Evolutionary conservation across 169 alveolate genomes (phyloP).

Genomic region (Cyclospora cayetanensis): DNA sequence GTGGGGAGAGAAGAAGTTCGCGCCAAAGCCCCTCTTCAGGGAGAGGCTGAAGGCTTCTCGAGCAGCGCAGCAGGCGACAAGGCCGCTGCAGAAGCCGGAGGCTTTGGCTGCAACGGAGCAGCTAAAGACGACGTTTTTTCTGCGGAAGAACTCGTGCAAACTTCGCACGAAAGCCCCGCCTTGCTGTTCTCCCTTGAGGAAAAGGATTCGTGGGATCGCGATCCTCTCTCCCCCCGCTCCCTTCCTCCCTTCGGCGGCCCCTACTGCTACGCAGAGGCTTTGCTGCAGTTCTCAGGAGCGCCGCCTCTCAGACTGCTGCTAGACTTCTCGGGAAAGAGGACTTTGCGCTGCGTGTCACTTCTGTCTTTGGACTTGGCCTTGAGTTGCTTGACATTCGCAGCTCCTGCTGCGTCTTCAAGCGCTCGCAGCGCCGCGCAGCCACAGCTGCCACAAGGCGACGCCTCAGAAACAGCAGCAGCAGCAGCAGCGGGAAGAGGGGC

Average conservation of each 20-base stretch:
- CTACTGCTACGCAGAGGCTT: background rate
- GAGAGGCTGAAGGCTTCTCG: too few relatives aligned
- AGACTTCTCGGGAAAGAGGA: background rate
- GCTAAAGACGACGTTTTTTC: too few relatives aligned
- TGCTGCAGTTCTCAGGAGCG: background rate
- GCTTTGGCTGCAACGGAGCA: too few relatives aligned
- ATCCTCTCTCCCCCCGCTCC: background rate
- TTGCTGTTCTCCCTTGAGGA: background rate
- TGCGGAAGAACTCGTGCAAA: background rate
- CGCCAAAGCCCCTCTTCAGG: too few relatives aligned
- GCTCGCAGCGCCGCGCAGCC: too few relatives aligned
- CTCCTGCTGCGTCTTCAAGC: too few relatives aligned
- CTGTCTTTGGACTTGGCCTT: background rate
- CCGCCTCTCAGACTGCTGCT: slow-evolving; percentile 13
- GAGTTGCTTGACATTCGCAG: background rate
- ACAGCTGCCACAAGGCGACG: slow-evolving; percentile 38
- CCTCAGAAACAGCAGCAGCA: slow-evolving; percentile 15
- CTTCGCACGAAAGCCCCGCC: background rate
- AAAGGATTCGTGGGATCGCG: background rate
- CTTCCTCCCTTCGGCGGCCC: background rate
- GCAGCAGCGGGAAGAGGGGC: background rate
- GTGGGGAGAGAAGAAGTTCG: too few relatives aligned
- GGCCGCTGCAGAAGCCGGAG: slow-evolving; percentile 6
- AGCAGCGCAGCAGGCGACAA: background rate
- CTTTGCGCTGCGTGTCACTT: background rate